Base-by-base conservation (phyloP, 2,329 filamentous ascomycete species). In the Arthroderma sp. region DNA sequence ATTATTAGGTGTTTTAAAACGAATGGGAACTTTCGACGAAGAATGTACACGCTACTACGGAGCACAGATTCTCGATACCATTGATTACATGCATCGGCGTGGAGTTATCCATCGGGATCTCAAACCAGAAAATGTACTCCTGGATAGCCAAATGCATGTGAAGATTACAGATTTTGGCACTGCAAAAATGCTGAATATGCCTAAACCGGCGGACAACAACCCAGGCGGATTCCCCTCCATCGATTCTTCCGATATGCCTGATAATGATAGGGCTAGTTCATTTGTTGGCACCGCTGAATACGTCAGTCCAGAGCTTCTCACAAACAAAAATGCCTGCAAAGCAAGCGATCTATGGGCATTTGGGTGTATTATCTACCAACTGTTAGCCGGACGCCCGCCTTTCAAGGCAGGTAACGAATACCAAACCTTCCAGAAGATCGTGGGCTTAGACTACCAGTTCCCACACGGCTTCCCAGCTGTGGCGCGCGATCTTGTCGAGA, bases 161-260 rank as follows among this genome's bases (percentile, higher is more conserved):
- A 98, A 98, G 62, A 95, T 98, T 52, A 98, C 91, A 5, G 91
- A 98, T 64, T 98, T 98, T 59, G 91, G 91, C 36, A 98, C 91
- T 0, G 91, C 91, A n/a, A 96, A 95, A 62, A 78, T 98, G 50
- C 70, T 98, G 38, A 80, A 81, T 42, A 60, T 66, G 32, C 58
- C 63, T 10, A 64, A 56, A 45, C 57, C 71, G 74, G 52, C 73
- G 68, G 52, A 61, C 34, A 59, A 61, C 42, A 62, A 53, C 52
- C 56, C 67, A 66, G 61, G 63, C 64, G 56, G 63, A 64, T 72
- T 60, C 57, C 71, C 45, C 41, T 55, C 49, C 9, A 50, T 73
- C 5, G 68, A 75, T 52, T 69, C 72, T 15, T 55, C 71, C n/a
- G 75, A 78, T 46, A 69, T 69, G 30, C 62, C 66, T 11, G 80